Evolutionary conservation across 2,329 filamentous ascomycete species (phyloP).

Genomic region (Zopfia rhizophila): DNA sequence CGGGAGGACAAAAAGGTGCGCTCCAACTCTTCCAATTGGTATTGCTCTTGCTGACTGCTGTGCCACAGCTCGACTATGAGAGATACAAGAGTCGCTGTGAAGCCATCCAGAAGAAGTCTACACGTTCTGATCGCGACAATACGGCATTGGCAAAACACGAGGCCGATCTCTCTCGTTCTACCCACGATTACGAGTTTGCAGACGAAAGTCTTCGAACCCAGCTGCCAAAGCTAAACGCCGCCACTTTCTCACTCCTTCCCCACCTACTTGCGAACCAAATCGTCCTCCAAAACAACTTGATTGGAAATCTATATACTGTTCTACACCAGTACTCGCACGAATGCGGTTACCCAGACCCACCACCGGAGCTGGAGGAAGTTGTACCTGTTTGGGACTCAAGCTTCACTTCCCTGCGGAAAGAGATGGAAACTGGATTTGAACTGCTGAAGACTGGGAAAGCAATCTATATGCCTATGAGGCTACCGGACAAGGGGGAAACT

Average conservation of each 20-base stretch:
- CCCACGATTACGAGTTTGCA: constrained; percentile 77
- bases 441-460: constrained; percentile 75
- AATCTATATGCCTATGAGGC: constrained; percentile 65
- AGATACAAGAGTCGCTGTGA: constrained; percentile 77
- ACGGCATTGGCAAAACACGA: constrained; percentile 76
- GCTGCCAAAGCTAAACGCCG: constrained; percentile 76
- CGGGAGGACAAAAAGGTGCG: constrained; percentile 78
- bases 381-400: constrained; percentile 72
- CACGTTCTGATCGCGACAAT: constrained; percentile 78
- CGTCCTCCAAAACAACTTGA: constrained; percentile 78
- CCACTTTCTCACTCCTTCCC: constrained; percentile 78
- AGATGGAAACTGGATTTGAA: constrained; percentile 71
- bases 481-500: constrained; percentile 58
- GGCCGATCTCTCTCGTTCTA: constrained; percentile 71
- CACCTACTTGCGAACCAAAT: constrained; percentile 76
- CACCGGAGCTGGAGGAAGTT: constrained; percentile 77
- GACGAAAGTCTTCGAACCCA: constrained; percentile 78
- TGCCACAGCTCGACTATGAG: constrained; percentile 76
- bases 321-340: constrained; percentile 78
- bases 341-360: constrained; percentile 74
- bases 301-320: constrained; percentile 81
- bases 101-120: constrained; percentile 74
- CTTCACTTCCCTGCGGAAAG: constrained; percentile 71
- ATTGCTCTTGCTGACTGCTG: constrained; percentile 19
- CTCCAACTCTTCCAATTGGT: not conserved